Evolutionary conservation across 148 eudicot genomes (phyloP).

Genomic region (Cornus florida): DNA sequence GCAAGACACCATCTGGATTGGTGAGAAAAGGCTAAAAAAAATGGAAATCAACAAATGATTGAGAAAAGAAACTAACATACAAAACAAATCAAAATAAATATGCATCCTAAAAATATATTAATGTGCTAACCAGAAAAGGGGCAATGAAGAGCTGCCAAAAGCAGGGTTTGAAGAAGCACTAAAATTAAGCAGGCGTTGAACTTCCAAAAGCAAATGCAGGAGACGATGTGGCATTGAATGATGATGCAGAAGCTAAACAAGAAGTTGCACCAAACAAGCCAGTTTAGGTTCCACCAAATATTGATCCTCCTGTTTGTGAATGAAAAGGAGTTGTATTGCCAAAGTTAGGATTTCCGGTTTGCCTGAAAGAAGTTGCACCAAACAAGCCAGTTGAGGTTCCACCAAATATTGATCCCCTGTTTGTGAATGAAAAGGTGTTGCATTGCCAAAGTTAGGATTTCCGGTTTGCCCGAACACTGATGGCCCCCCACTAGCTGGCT

Average conservation of each 20-base stretch:
- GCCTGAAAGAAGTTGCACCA: constrained; percentile 24
- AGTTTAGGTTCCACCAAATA: constrained; percentile 20
- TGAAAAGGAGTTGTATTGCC: constrained; percentile 18
- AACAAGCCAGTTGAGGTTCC: constrained; percentile 23
- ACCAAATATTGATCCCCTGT: constrained; percentile 4
- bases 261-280: constrained; percentile 22
- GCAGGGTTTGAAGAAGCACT: neutral
- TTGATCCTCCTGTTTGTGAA: neutral
- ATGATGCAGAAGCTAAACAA: constrained; percentile 8
- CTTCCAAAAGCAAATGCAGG: constrained; percentile 15
- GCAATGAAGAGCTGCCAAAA: neutral
- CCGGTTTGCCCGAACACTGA: constrained; percentile 16
- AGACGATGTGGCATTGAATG: constrained; percentile 5
- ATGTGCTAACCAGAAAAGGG: constrained; percentile 1
- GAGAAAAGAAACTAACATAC: neutral
- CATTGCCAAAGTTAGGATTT: constrained; percentile 12
- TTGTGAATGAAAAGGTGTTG: constrained; percentile 15
- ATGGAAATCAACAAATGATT: neutral
- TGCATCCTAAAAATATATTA: neutral
- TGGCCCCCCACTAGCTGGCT: constrained; percentile 7
- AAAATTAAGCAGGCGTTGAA: neutral
- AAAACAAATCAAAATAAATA: neutral
- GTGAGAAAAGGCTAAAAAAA: neutral
- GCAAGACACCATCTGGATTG: neutral
- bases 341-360: constrained; percentile 8